Evolutionary conservation across 2,329 filamentous ascomycete species (phyloP).

Genomic region (Penicillium sp.): DNA sequence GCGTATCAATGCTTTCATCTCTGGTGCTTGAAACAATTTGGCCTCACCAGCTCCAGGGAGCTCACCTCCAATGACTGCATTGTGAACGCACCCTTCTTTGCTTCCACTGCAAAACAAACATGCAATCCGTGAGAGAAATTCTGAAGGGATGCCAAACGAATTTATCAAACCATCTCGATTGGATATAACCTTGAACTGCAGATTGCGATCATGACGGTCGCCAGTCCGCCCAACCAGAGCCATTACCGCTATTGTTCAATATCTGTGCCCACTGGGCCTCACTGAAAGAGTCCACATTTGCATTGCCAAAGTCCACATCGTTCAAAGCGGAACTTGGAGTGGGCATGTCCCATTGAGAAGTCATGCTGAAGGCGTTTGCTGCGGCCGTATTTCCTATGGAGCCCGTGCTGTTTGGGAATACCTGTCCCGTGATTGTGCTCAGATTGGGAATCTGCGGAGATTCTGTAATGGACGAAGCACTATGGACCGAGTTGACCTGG

Average conservation of each 20-base stretch:
- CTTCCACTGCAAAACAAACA: neutral
- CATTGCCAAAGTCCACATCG: constrained; percentile 18
- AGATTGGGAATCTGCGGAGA: constrained; percentile 16
- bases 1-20: too few species aligned
- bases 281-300: constrained; percentile 27
- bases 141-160: neutral
- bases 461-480: constrained; percentile 14
- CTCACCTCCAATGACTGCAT: neutral
- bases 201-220: constrained; percentile 13
- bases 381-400: constrained; percentile 18
- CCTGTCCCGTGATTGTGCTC: constrained; percentile 13
- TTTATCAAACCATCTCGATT: neutral
- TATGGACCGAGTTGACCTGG: constrained; percentile 13
- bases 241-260: constrained; percentile 16
- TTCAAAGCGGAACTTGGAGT: constrained; percentile 12
- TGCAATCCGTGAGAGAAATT: neutral
- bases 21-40: neutral
- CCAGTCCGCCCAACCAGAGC: constrained; percentile 30
- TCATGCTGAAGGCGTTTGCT: constrained; percentile 26
- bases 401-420: constrained; percentile 14
- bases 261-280: constrained; percentile 39
- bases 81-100: neutral
- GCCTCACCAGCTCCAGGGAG: neutral
- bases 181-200: neutral
- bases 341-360: constrained; percentile 32